These are phyloP conservation scores for Gamsiella multidivaricata DNA, from an alignment of 192 early-diverging fungal species.

Conservation along the genomic window DNA sequence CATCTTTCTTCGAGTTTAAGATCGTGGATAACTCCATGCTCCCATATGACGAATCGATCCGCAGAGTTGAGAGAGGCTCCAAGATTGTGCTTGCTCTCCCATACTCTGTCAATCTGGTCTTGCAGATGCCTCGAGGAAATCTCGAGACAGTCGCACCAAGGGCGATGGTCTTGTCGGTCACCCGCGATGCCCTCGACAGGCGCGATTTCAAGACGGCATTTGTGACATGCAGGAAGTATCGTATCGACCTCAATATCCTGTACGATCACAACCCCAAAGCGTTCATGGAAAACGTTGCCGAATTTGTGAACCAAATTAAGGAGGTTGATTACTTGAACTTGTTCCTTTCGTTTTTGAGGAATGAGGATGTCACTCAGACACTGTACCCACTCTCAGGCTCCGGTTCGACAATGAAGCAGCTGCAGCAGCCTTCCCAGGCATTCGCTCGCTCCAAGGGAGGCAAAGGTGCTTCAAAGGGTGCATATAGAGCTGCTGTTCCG, in stretches of 20 bases:
- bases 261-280: constrained; percentile 79
- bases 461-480: not conserved
- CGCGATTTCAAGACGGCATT: constrained; percentile 85
- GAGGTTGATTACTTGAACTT: constrained; percentile 91
- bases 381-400: constrained; percentile 73
- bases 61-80: constrained; percentile 93
- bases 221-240: constrained; percentile 83
- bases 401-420: constrained; percentile 4
- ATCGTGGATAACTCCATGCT: constrained; percentile 57
- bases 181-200: constrained; percentile 71
- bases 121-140: constrained; percentile 99
- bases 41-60: constrained; percentile 71
- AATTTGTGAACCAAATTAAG: constrained; percentile 82
- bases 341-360: constrained; percentile 83
- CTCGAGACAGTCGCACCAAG: constrained; percentile 93
- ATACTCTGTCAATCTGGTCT: constrained; percentile 70
- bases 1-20: constrained; percentile 49
- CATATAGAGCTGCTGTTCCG: constrained; percentile 1
- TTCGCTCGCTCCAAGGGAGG: constrained; percentile 8
- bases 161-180: constrained; percentile 82
- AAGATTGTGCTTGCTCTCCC: constrained; percentile 85
- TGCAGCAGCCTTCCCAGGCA: constrained; percentile 1
- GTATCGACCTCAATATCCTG: constrained; percentile 94
- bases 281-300: constrained; percentile 74
- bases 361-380: constrained; percentile 85